Conservation (phyloP, 2,329 filamentous ascomycete genomes). For the Chaetomium sp. region DNA sequence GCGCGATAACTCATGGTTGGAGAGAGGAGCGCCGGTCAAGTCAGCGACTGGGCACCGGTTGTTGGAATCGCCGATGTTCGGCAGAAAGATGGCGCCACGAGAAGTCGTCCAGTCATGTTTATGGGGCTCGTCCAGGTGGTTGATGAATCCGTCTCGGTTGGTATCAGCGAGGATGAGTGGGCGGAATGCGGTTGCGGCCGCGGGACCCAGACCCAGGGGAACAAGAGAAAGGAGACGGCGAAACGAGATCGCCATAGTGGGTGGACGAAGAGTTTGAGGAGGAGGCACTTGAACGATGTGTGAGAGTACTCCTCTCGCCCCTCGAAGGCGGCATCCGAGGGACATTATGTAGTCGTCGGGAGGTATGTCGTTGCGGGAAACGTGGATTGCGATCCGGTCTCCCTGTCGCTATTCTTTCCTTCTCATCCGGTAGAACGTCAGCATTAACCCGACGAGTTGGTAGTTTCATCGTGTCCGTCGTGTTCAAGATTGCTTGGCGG, state of each 20-base stretch:
- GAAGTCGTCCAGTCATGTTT: conserved; percentile 11
- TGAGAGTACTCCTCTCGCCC: neutral
- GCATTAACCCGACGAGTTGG: neutral
- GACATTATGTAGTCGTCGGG: neutral
- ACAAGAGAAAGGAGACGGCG: neutral
- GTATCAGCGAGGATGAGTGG: conserved; percentile 13
- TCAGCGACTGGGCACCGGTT: conserved; percentile 3
- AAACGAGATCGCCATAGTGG: neutral
- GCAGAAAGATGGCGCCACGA: conserved; percentile 14
- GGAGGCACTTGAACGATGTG: neutral
- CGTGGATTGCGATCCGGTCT: neutral
- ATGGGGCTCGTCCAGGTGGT: conserved; percentile 2
- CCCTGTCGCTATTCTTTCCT: neutral
- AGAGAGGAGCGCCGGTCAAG: conserved; percentile 3
- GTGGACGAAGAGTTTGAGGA: neutral
- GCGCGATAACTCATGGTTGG: conserved; percentile 14
- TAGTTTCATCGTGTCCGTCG: neutral
- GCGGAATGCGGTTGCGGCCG: neutral
- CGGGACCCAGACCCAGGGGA: neutral
- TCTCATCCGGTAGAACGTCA: neutral
- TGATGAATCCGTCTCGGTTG: conserved; percentile 15
- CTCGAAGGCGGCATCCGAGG: neutral
- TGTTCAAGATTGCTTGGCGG: neutral
- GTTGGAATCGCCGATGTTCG: conserved; percentile 11
- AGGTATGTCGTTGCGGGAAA: neutral